A percentile compares a stretch with the other conserved stretches of the same genome.
These are phyloP conservation scores for Leishmania turanica DNA, from an alignment of 208 protist species.

Conservation along the genomic window DNA sequence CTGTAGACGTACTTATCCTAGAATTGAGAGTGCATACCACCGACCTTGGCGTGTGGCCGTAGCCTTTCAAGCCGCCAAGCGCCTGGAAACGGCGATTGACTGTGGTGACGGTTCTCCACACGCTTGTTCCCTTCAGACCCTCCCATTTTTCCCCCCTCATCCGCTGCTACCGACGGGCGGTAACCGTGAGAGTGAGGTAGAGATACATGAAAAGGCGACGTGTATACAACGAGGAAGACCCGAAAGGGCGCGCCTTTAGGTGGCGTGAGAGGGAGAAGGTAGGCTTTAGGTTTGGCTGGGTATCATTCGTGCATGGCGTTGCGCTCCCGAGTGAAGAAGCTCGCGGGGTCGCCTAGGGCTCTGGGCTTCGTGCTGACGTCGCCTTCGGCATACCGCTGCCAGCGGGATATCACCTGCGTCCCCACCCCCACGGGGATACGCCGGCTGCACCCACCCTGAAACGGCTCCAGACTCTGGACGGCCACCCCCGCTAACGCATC, in stretches of 20 bases:
- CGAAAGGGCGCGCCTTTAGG: constrained; percentile 14
- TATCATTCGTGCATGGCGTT: constrained; percentile 3
- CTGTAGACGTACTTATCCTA: constrained; percentile 15
- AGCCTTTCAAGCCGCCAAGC: not conserved
- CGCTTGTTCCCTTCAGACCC: not conserved
- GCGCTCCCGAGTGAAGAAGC: constrained; percentile 20
- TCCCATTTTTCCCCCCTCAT: not conserved
- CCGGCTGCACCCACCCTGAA: constrained; percentile 5
- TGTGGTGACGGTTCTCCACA: not conserved
- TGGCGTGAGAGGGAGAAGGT: not conserved
- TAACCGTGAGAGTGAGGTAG: constrained; percentile 6
- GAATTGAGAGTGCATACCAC: constrained; percentile 7
- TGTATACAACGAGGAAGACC: constrained; percentile 2
- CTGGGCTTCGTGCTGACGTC: not conserved
- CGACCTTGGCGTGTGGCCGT: constrained; percentile 2
- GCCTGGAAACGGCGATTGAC: not conserved
- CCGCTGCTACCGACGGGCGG: constrained; percentile 5
- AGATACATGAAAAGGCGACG: constrained; percentile 13
- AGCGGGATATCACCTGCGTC: constrained; percentile 2
- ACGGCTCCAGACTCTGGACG: not conserved
- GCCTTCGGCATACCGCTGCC: not conserved
- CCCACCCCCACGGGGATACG: not conserved
- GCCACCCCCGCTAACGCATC: constrained; percentile 2
- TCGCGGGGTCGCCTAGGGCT: constrained; percentile 7
- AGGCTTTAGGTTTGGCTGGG: constrained; percentile 6